Conservation (phyloP, 2,329 filamentous ascomycete genomes). For the Alternaria tenuissima region DNA sequence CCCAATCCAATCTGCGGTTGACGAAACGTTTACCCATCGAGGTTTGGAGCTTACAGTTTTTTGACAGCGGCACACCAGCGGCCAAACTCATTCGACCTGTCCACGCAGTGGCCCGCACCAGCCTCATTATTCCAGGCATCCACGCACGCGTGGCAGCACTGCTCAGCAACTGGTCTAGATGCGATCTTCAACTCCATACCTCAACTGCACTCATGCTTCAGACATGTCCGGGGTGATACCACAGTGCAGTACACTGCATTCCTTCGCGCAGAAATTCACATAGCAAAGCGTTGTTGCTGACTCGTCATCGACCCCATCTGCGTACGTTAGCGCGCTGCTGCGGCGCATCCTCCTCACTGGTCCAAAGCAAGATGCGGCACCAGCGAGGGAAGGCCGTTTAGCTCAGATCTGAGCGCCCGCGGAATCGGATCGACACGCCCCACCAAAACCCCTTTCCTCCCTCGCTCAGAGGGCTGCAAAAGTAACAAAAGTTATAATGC, state of each 20-base stretch:
- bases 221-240: slow-evolving; percentile 13
- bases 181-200: slow-evolving; percentile 7
- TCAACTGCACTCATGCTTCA: slow-evolving; percentile 7
- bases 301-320: slow-evolving; percentile 24
- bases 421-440: slow-evolving; percentile 46
- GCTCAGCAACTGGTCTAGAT: neutral
- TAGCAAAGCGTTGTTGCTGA: slow-evolving; percentile 17
- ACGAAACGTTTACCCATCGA: slow-evolving; percentile 21
- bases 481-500: slow-evolving; percentile 21
- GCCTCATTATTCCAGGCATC: slow-evolving; percentile 13
- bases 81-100: slow-evolving; percentile 24
- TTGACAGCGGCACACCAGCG: slow-evolving; percentile 41
- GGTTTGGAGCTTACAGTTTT: slow-evolving; percentile 20
- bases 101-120: slow-evolving; percentile 28
- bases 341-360: slow-evolving; percentile 17
- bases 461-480: slow-evolving; percentile 24
- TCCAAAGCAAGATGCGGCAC: slow-evolving; percentile 42
- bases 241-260: neutral
- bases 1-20: slow-evolving; percentile 12
- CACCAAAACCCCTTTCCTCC: slow-evolving; percentile 38
- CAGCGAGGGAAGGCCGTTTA: slow-evolving; percentile 42
- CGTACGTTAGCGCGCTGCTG: slow-evolving; percentile 21
- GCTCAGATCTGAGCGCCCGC: slow-evolving; percentile 42
- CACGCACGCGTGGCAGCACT: slow-evolving; percentile 11
- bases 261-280: neutral